phyloP scores from a whole-genome alignment of 176 grass and related monocot genomes.

The Aegilops speltoides region DNA sequence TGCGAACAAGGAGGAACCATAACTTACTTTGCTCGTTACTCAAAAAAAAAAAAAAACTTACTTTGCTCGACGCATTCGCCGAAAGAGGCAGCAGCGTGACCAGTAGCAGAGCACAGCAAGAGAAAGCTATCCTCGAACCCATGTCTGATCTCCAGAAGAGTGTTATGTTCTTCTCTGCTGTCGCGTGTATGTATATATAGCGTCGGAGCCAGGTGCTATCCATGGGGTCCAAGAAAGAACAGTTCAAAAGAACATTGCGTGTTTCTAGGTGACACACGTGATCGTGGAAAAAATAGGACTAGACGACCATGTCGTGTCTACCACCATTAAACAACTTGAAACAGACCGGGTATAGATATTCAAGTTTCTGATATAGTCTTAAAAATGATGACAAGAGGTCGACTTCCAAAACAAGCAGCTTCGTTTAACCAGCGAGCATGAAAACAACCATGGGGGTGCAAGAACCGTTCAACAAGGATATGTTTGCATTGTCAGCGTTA shows the following conservation, averaged over 20 bases:
- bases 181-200: neutral
- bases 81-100: neutral
- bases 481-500: neutral
- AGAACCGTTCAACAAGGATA: neutral
- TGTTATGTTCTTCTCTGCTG: neutral
- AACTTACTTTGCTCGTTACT: neutral
- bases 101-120: neutral
- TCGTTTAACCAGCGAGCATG: too few species aligned
- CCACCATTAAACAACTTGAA: neutral
- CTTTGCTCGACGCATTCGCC: neutral
- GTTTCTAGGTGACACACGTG: neutral
- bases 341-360: too few species aligned
- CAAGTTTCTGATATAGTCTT: neutral
- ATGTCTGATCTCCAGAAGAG: neutral
- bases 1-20: neutral
- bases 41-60: too few species aligned
- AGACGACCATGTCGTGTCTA: neutral
- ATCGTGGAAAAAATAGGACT: neutral
- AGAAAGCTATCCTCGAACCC: neutral
- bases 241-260: neutral
- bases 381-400: neutral
- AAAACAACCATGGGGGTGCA: too few species aligned
- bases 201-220: neutral
- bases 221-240: neutral
- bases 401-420: neutral